Base-by-base conservation (phyloP, 306 rosid species). In the Cicer yamashitae region DNA sequence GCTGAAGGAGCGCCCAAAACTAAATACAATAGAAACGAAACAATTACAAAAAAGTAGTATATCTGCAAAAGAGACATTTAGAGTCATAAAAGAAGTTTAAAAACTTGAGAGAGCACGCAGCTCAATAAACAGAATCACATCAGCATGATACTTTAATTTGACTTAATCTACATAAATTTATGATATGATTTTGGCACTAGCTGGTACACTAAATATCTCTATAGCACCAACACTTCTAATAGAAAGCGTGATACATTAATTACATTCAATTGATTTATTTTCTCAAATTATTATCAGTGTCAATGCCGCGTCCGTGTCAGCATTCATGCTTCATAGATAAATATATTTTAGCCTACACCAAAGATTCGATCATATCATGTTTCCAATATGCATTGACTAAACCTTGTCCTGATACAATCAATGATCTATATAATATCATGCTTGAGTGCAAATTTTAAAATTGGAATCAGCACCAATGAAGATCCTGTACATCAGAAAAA, bases 401-500 rank as follows among this genome's bases (percentile, higher is more conserved):
- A 18, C 47, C 41, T 54, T 34, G 64, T 63, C 63, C 5, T 43
- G 13, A 54, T 37, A 44, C 67, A 53, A 63, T 44, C 41, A 70
- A 44, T 38, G 39, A 53, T 66, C 37, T 53, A 56, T 37, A 14
- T 63, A 13, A 64, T 12, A 15, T 58, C 1, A 10, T 41, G 14
- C 17, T 68, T 47, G n/a, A 40, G 18, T 45, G 30, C n/a, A 77
- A 11, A 56, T 7, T 72, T 17, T 15, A 12, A 72, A 54, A 52
- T 9, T 64, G 38, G 72, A 71, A 43, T 62, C 38, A 39, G 46
- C 51, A 13, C 37, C 22, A 41, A 13, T n/a, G 47, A 59, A 72
- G 46, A 80, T 40, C 44, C 15, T 37, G 18, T 10, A 68, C 22
- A 58, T 68, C 77, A 68, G 71, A 69, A 52, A 65, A 65, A 30